Conservation (phyloP, 164 flowering plant species). For the grape (Vitis vinifera) region ASM3070453v1 NC_081812.1:14068001-14068500, state of each 20-base stretch:
- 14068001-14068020: not conserved
- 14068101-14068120: slow-evolving; percentile 13
- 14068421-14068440: too few relatives aligned
- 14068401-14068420: too few relatives aligned
- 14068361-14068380: too few relatives aligned
- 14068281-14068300: too few relatives aligned
- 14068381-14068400: too few relatives aligned
- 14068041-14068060: not conserved
- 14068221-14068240: not conserved
- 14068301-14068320: too few relatives aligned
- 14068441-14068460: too few relatives aligned
- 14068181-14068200: slow-evolving; percentile 6
- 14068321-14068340: too few relatives aligned
- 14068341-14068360: too few relatives aligned
- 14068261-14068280: too few relatives aligned
- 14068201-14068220: not conserved
- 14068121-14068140: slow-evolving; percentile 11
- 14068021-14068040: too few relatives aligned
- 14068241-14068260: too few relatives aligned
- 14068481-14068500: slow-evolving; percentile 2
- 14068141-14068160: slow-evolving; percentile 13
- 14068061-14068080: slow-evolving; percentile 7
- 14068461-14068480: not conserved
- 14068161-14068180: slow-evolving; percentile 1
- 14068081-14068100: slow-evolving; percentile 20